Base-by-base conservation (phyloP, 768 basidiomycete genomes). In the Cystofilobasidium ferigula region DNA sequence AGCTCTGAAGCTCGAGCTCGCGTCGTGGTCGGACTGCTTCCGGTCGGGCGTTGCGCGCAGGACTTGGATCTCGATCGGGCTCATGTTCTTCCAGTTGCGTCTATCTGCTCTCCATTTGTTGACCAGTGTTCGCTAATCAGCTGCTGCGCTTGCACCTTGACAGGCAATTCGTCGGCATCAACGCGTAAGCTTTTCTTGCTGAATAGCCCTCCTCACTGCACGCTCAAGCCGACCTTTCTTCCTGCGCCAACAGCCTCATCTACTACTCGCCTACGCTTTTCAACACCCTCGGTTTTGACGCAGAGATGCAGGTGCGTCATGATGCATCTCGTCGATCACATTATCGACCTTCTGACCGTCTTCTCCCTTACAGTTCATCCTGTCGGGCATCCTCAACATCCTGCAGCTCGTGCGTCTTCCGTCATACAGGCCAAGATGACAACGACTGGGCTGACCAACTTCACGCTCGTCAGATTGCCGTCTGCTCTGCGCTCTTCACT, bases 1-100 rank as follows among this genome's bases (percentile, higher is more conserved):
- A 18, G 32, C 56, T 16, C 22, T 62, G 51, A 59, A 68, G 61
- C 32, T 38, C 26, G 67, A 68, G 56, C 3, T 59, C n/a, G 56
- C 32, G 18, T 48, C 53, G 13, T 68, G 67, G 67, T n/a, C 36
- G 4, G 61, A 63, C 36, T 57, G 62, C 42, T 68, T 63, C 54
- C 54, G 54, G 24, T 40, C n/a, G 4, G 56, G 30, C 9, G 67
- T 61, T 26, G 47, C 54, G 28, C n/a, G 62, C 20, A 51, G 62
- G 62, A 63, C 67, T 28, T 45, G 42, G n/a, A 64, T 70, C 26
- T 67, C 67, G 12, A 63, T 70, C 36, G 48, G 34, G 14, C 56
- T 70, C 63, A 68, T 68, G 69, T 68, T 70, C 38, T 70, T 70
- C 63, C 69, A 70, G 67, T 42, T 42, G 40, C 40, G 40, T 42